Percentiles rank a stretch among this genome's conserved stretches.
These are phyloP conservation scores for Fulvia fulva DNA, from an alignment of 2,329 filamentous ascomycete genomes.

Conservation along the genomic window DNA sequence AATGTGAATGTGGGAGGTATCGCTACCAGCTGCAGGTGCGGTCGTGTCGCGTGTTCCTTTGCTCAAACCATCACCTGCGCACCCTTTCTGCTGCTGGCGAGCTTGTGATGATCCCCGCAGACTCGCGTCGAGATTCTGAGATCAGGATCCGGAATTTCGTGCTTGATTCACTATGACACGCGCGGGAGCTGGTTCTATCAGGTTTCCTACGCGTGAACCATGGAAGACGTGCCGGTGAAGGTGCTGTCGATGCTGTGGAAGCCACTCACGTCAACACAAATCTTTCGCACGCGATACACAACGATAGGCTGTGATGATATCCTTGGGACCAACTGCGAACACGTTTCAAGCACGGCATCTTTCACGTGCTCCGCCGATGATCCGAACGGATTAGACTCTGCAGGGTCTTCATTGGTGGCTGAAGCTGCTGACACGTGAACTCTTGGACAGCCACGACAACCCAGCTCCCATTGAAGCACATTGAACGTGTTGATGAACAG, in stretches of 20 bases:
- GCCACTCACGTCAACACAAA: constrained; percentile 1
- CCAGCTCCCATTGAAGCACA: not conserved
- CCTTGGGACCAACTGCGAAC: not conserved
- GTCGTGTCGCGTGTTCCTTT: not conserved
- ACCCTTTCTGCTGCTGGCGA: not conserved
- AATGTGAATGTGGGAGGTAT: not conserved
- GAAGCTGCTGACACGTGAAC: not conserved
- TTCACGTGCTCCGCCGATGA: not conserved
- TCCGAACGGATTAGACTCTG: not conserved
- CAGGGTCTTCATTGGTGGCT: not conserved
- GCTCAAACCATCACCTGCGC: not conserved
- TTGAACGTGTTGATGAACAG: not conserved
- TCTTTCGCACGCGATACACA: not conserved
- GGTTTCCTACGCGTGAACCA: not conserved
- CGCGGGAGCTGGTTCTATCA: not conserved
- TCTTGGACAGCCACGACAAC: not conserved
- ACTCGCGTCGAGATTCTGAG: not conserved
- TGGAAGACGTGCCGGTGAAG: not conserved
- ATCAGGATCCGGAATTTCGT: not conserved
- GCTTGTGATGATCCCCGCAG: not conserved
- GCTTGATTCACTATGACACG: not conserved
- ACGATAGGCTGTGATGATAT: not conserved
- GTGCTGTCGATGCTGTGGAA: not conserved
- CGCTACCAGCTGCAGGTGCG: not conserved
- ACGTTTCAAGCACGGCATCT: not conserved